Percentiles rank a stretch among this genome's conserved stretches.
These are phyloP conservation scores for Exophiala oligosperma DNA, from an alignment of 2,329 filamentous ascomycete genomes.

Conservation along the genomic window DNA sequence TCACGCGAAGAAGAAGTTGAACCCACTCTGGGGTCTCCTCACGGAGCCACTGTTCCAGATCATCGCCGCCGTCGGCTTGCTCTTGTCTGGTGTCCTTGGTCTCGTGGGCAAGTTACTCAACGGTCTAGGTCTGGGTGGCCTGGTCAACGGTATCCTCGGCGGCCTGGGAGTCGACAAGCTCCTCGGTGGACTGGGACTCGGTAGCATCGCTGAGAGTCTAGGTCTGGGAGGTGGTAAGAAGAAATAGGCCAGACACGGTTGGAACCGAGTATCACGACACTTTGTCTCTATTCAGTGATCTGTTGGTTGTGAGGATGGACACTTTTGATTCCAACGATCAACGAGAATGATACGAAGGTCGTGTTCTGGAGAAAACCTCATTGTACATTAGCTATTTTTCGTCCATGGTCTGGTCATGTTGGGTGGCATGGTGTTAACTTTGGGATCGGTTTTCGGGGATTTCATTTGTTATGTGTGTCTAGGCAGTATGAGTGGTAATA, in stretches of 20 bases:
- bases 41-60: constrained; percentile 91
- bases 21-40: constrained; percentile 81
- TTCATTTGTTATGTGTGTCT: too few species aligned
- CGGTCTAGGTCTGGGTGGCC: constrained; percentile 76
- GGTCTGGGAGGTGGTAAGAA: constrained; percentile 57
- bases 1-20: constrained; percentile 91
- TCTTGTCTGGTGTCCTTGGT: constrained; percentile 79
- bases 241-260: constrained; percentile 38
- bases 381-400: too few species aligned
- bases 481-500: too few species aligned
- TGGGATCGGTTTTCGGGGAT: too few species aligned
- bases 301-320: too few species aligned
- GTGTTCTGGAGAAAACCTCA: too few species aligned
- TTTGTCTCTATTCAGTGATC: too few species aligned
- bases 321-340: too few species aligned
- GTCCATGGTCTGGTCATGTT: too few species aligned
- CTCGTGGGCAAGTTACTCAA: constrained; percentile 79
- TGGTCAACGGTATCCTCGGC: constrained; percentile 77
- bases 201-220: constrained; percentile 49
- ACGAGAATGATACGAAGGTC: too few species aligned
- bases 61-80: constrained; percentile 79
- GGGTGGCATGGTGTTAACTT: too few species aligned
- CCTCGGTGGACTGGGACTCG: constrained; percentile 69
- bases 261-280: too few species aligned
- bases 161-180: constrained; percentile 75